Evolutionary conservation across 129 eudicot genomes (phyloP).

Genomic region (Scalesia atractyloides): DNA sequence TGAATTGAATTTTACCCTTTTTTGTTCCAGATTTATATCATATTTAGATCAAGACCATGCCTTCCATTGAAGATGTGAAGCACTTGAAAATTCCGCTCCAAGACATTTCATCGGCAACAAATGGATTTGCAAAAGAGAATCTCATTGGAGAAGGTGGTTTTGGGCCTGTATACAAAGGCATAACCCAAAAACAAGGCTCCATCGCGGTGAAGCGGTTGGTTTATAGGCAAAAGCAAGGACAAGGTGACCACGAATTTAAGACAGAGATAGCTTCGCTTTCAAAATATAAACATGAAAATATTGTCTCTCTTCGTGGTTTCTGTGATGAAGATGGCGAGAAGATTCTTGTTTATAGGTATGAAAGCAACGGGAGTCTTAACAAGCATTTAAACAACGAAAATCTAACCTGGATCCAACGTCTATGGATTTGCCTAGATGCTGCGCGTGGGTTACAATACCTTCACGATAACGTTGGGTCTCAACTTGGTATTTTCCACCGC

Average conservation of each 20-base stretch:
- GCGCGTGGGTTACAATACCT: constrained; percentile 25
- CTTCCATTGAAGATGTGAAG: background rate
- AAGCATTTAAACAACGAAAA: background rate
- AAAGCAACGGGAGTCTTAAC: constrained; percentile 30
- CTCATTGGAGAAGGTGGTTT: background rate
- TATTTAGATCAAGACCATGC: background rate
- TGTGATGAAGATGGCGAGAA: constrained; percentile 18
- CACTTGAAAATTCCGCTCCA: constrained; percentile 27
- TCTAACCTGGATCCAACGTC: constrained; percentile 35
- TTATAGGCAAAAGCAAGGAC: constrained; percentile 33
- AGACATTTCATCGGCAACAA: constrained; percentile 36
- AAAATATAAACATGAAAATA: background rate
- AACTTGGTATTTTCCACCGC: constrained; percentile 17
- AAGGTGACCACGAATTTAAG: background rate
- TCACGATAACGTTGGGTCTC: constrained; percentile 6
- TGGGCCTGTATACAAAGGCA: background rate
- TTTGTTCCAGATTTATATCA: too few relatives aligned
- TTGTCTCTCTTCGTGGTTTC: background rate
- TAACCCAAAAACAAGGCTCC: background rate
- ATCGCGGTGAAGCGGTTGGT: background rate
- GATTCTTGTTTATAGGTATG: constrained; percentile 41
- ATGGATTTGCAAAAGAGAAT: constrained; percentile 8
- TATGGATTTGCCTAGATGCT: constrained; percentile 31
- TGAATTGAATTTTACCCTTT: too few relatives aligned
- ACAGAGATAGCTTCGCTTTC: background rate